Evolutionary conservation across 768 basidiomycete genomes (phyloP).

Genomic region (Macrolepiota fuliginosa): DNA sequence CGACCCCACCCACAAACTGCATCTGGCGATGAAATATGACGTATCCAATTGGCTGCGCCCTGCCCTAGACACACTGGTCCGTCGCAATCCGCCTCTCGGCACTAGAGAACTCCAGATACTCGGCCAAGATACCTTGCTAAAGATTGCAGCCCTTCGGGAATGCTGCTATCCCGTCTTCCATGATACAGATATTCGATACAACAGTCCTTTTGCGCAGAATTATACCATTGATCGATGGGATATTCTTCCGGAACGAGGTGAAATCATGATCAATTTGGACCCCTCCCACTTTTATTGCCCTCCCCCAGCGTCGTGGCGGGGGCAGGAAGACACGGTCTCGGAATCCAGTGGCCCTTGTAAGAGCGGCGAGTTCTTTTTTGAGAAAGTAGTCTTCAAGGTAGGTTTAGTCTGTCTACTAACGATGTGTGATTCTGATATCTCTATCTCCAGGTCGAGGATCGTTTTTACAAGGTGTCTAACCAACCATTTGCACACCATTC

Average conservation of each 20-base stretch:
- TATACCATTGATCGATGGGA: not conserved
- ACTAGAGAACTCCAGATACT: not conserved
- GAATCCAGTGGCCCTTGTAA: not conserved
- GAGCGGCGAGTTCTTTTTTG: constrained; percentile 7
- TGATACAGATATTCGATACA: not conserved
- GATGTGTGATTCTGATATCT: not conserved
- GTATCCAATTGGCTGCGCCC: constrained; percentile 28
- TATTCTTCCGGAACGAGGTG: not conserved
- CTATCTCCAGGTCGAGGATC: not conserved
- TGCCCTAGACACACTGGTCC: constrained; percentile 2
- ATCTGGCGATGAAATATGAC: constrained; percentile 29
- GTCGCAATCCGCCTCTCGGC: constrained; percentile 1
- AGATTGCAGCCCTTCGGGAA: not conserved
- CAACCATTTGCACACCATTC: constrained; percentile 5
- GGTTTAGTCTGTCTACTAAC: not conserved
- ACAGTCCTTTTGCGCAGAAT: not conserved
- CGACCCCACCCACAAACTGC: constrained; percentile 25
- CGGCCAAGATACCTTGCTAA: not conserved
- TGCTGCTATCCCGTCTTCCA: not conserved
- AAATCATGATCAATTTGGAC: not conserved
- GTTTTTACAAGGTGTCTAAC: constrained; percentile 5
- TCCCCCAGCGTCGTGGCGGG: not conserved
- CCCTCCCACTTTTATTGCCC: not conserved
- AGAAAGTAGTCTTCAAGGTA: constrained; percentile 8
- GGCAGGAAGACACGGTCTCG: not conserved